Percentiles rank a stretch among this genome's conserved stretches.
These are phyloP conservation scores for Gonapodya sp. DNA, from an alignment of 192 early-diverging fungal genomes.

Conservation along the genomic window DNA sequence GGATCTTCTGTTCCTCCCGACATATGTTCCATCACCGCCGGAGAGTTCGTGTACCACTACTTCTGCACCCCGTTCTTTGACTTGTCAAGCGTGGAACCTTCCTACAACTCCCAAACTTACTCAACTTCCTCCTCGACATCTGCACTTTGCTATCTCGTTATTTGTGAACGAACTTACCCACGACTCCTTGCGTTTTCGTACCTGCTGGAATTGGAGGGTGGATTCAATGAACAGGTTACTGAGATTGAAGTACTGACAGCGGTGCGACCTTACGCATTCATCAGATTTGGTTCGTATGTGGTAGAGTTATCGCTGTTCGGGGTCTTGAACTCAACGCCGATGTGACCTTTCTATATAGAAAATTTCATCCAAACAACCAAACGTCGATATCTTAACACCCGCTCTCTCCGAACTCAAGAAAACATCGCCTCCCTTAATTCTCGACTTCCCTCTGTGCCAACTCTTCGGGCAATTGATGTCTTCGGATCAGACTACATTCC, in stretches of 20 bases:
- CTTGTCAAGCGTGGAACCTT: slow-evolving; percentile 10
- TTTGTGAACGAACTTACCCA: slow-evolving; percentile 25
- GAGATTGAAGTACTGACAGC: slow-evolving; percentile 8
- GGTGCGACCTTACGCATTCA: slow-evolving; percentile 29
- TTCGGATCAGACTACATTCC: slow-evolving; percentile 20
- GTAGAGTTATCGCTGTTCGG: neutral
- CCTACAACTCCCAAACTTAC: slow-evolving; percentile 12
- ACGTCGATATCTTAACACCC: slow-evolving; percentile 30
- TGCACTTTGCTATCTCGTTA: slow-evolving; percentile 21
- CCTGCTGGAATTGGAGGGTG: slow-evolving; percentile 20
- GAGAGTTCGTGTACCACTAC: slow-evolving; percentile 31
- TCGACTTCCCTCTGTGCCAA: slow-evolving; percentile 16
- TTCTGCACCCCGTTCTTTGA: neutral
- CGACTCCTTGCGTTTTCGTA: slow-evolving; percentile 29
- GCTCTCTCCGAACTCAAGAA: slow-evolving; percentile 21
- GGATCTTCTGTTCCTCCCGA: slow-evolving; percentile 6
- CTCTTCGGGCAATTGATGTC: slow-evolving; percentile 20
- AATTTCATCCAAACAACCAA: slow-evolving; percentile 24
- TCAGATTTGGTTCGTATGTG: slow-evolving; percentile 23
- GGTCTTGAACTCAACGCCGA: neutral
- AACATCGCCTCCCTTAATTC: slow-evolving; percentile 24
- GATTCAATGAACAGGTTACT: slow-evolving; percentile 23
- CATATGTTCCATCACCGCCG: slow-evolving; percentile 18
- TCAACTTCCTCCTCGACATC: slow-evolving; percentile 16
- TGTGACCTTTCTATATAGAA: slow-evolving; percentile 18